A percentile compares a stretch with the other conserved stretches of the same genome.
Conservation (phyloP, 352 stramenopile genomes). For the Thraustochytrium sp. region DNA sequence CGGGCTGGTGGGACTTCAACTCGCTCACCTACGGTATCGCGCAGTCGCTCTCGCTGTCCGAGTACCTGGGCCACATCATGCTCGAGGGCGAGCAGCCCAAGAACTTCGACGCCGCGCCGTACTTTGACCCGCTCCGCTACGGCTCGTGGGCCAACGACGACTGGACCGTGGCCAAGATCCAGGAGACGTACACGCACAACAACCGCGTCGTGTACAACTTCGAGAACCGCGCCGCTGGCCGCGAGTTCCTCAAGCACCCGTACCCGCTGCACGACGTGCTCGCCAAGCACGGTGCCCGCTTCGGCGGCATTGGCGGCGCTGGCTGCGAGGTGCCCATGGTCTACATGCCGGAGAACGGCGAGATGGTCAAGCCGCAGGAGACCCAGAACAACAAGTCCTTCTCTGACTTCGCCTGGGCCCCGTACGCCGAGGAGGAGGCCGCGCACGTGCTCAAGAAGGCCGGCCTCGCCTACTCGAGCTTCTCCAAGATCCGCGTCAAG, state of each 20-base stretch:
- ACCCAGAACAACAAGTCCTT: constrained; percentile 26
- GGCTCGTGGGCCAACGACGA: constrained; percentile 24
- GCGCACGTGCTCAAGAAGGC: neutral
- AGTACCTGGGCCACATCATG: constrained; percentile 49
- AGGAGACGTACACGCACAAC: constrained; percentile 43
- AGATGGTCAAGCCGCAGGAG: constrained; percentile 18
- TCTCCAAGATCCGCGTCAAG: constrained; percentile 42
- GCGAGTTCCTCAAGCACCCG: neutral
- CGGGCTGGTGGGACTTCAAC: constrained; percentile 49
- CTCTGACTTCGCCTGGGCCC: constrained; percentile 3
- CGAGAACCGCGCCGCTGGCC: constrained; percentile 1
- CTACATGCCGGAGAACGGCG: neutral
- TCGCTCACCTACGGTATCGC: constrained; percentile 52
- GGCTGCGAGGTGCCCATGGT: constrained; percentile 27
- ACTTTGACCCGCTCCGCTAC: constrained; percentile 45
- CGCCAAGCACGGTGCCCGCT: constrained; percentile 18
- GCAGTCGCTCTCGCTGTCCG: constrained; percentile 45
- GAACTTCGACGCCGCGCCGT: constrained; percentile 42
- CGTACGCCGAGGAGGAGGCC: constrained; percentile 32
- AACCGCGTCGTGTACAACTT: neutral
- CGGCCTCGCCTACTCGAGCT: constrained; percentile 29
- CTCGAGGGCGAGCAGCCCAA: constrained; percentile 48
- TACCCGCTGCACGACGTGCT: constrained; percentile 30
- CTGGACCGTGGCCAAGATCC: constrained; percentile 28
- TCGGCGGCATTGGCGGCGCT: constrained; percentile 10